Evolutionary conservation across 805 yeast genomes (phyloP).

Genomic region (Limtongia smithiae): DNA sequence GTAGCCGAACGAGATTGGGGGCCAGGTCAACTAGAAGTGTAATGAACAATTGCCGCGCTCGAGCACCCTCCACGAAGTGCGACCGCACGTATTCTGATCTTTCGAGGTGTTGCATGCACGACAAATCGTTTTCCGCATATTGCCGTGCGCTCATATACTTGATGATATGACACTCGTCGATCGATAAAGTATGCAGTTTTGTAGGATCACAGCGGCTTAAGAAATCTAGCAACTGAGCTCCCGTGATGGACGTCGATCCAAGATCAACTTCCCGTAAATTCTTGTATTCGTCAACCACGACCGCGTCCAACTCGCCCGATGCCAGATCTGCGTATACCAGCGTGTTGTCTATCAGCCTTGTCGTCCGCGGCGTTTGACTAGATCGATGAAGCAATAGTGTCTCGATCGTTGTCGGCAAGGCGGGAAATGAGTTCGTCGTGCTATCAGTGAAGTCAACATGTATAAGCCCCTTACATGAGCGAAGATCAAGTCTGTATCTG

Average conservation of each 20-base stretch:
- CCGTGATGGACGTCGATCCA: constrained; percentile 5
- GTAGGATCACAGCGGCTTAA: constrained; percentile 5
- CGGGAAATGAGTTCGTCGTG: constrained; percentile 1
- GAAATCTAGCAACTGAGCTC: constrained; percentile 5
- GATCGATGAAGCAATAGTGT: constrained; percentile 1
- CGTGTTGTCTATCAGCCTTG: background rate
- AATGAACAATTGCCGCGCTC: constrained; percentile 1
- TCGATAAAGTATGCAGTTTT: constrained; percentile 5
- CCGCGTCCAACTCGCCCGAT: constrained; percentile 1
- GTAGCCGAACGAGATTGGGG: constrained; percentile 6
- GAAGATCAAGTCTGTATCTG: constrained; percentile 7
- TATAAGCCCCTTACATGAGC: constrained; percentile 1
- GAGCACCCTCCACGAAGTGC: background rate
- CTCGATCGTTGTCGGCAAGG: constrained; percentile 6
- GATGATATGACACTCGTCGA: constrained; percentile 5
- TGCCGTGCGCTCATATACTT: background rate
- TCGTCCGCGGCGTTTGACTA: constrained; percentile 1
- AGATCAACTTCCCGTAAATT: constrained; percentile 6
- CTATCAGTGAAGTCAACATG: constrained; percentile 3
- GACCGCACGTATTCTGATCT: constrained; percentile 4
- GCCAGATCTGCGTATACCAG: constrained; percentile 1
- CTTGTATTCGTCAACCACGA: constrained; percentile 5
- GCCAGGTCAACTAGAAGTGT: constrained; percentile 4
- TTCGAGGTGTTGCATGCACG: background rate
- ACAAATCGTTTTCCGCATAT: background rate